These are phyloP conservation scores for Fusarium algeriense DNA, from an alignment of 2,329 filamentous ascomycete genomes.

Conservation along the genomic window DNA sequence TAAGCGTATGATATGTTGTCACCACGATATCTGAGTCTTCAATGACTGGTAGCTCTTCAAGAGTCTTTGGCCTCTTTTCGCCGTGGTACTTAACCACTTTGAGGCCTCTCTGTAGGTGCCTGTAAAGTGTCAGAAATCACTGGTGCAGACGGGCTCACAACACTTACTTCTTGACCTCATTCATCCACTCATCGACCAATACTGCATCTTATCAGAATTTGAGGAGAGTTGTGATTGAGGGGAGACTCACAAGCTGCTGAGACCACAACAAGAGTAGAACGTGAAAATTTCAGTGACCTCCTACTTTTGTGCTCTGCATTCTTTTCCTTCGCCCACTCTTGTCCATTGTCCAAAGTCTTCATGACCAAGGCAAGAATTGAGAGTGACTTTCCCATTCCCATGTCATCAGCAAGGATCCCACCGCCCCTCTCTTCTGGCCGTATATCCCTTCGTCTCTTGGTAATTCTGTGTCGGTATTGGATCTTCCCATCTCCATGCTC, in stretches of 20 bases:
- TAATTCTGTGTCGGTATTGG: conserved; percentile 9
- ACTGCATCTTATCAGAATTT: background rate
- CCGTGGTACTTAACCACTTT: conserved; percentile 11
- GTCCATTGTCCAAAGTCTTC: conserved; percentile 8
- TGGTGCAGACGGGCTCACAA: accelerated
- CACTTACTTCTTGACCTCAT: conserved; percentile 3
- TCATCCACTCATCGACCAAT: conserved; percentile 19
- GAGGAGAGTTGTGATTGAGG: accelerated
- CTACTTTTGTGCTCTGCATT: background rate
- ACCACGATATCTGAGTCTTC: conserved; percentile 11
- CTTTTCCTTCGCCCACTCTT: background rate
- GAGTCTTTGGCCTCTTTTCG: background rate
- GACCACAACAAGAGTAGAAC: background rate
- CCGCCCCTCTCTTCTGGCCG: conserved; percentile 3
- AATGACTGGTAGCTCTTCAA: background rate
- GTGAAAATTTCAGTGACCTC: background rate
- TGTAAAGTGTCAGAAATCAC: accelerated
- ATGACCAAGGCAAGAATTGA: conserved; percentile 2
- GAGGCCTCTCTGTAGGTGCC: background rate
- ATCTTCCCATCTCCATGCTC: accelerated
- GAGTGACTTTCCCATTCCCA: conserved; percentile 23
- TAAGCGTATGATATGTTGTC: conserved; percentile 13
- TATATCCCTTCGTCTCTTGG: background rate
- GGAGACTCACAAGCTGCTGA: conserved; percentile 2
- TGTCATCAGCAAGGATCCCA: conserved; percentile 3